Evolutionary conservation across 257 asterid genomes (phyloP).

Genomic region (Jacaranda copaia): DNA sequence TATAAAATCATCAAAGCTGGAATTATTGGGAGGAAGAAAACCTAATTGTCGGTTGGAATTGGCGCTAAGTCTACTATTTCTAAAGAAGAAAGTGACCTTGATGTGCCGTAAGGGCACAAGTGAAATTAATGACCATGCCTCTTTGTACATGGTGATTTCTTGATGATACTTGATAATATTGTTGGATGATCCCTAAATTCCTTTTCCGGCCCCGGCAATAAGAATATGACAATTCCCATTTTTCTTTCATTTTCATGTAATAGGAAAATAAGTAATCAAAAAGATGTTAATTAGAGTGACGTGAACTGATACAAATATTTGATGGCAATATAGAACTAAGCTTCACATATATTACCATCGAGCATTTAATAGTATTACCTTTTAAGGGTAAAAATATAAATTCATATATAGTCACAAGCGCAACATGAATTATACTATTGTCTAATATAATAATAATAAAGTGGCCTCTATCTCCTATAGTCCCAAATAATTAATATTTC

Average conservation of each 20-base stretch:
- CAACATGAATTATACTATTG: no score
- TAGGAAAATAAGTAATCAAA: background rate
- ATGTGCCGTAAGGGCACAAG: slow-evolving; percentile 29
- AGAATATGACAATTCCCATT: background rate
- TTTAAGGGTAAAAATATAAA: no score
- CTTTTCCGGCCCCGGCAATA: background rate
- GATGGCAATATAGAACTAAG: no score
- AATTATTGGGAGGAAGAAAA: slow-evolving; percentile 35
- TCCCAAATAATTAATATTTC: background rate
- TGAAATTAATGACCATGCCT: slow-evolving; percentile 29
- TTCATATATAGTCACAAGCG: no score
- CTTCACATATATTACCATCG: no score
- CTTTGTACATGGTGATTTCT: background rate
- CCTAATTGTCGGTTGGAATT: slow-evolving; percentile 54
- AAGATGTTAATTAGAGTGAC: background rate
- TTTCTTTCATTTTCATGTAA: background rate
- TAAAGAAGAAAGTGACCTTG: slow-evolving; percentile 35
- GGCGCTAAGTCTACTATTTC: slow-evolving; percentile 29
- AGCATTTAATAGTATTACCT: no score
- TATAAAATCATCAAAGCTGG: slow-evolving; percentile 20
- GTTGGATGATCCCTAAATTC: background rate
- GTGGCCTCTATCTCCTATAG: background rate
- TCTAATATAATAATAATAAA: no score
- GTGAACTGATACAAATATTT: background rate
- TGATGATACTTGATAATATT: background rate